Evolutionary conservation across 1,284 basidiomycete species (phyloP).

Genomic region (Waitea zeae): DNA sequence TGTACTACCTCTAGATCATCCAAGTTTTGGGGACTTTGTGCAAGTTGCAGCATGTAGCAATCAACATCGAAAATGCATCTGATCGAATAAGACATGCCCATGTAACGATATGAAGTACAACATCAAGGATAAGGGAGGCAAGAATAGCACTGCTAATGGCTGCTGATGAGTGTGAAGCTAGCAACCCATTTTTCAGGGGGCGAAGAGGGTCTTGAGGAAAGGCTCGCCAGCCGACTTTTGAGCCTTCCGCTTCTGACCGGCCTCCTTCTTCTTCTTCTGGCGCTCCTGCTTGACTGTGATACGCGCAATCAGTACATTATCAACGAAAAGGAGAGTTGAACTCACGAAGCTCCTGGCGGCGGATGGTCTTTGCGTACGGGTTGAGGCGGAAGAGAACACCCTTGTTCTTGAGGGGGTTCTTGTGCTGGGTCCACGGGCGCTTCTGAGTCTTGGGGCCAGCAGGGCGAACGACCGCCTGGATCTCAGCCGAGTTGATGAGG

Average conservation of each 20-base stretch:
- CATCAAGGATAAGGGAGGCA: too few species aligned
- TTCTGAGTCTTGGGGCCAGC: conserved; percentile 69
- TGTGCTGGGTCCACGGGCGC: conserved; percentile 98
- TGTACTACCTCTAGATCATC: too few species aligned
- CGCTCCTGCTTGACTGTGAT: conserved; percentile 65
- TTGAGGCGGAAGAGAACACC: conserved; percentile 96
- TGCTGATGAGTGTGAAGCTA: too few species aligned
- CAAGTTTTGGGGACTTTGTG: too few species aligned
- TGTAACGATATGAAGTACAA: too few species aligned
- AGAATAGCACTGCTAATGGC: too few species aligned
- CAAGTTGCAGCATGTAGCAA: too few species aligned
- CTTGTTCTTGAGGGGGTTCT: conserved; percentile 97
- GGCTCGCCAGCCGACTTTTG: conserved; percentile 59
- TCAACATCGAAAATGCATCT: too few species aligned
- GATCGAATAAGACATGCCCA: too few species aligned
- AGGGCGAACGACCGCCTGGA: conserved; percentile 88
- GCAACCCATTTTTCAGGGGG: conserved; percentile 47
- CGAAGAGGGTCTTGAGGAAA: conserved; percentile 77
- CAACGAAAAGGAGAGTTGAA: conserved; percentile 11
- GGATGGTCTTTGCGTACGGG: conserved; percentile 94
- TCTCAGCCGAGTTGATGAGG: conserved; percentile 96
- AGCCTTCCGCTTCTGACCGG: conserved; percentile 47
- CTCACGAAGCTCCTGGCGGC: conserved; percentile 75
- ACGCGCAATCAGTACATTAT: conserved; percentile 3
- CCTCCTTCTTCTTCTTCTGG: conserved; percentile 43